Conservation (phyloP, 495 filamentous ascomycete genomes). For the Xylaria grammica region DNA sequence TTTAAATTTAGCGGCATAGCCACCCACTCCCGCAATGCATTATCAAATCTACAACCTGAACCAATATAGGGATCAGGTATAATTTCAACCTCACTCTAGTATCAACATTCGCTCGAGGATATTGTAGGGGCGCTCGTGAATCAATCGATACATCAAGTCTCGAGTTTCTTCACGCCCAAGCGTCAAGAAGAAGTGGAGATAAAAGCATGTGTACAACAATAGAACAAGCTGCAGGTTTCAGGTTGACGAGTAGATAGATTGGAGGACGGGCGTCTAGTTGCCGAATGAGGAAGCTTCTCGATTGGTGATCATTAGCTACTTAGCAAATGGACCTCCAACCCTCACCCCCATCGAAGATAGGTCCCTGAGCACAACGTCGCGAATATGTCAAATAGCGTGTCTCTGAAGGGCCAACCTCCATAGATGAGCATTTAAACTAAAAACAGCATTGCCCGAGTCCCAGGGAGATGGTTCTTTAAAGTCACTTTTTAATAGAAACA, state of each 20-base stretch:
- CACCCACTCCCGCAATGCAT: neutral
- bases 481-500: too few relatives aligned
- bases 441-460: too few relatives aligned
- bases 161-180: neutral
- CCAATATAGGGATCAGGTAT: neutral
- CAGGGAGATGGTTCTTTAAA: too few relatives aligned
- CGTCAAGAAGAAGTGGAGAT: neutral
- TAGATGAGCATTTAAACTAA: too few relatives aligned
- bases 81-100: neutral
- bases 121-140: neutral
- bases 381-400: too few relatives aligned
- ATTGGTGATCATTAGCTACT: neutral
- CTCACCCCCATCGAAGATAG: too few relatives aligned
- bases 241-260: too few relatives aligned
- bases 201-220: neutral
- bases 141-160: neutral
- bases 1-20: neutral
- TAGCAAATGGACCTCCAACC: neutral
- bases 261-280: neutral
- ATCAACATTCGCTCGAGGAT: neutral
- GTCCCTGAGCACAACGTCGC: too few relatives aligned
- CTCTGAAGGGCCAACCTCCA: too few relatives aligned
- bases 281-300: neutral
- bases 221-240: neutral
- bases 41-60: neutral